Evolutionary conservation across 1,284 basidiomycete species (phyloP).

Genomic region (Leccinum solheimii): DNA sequence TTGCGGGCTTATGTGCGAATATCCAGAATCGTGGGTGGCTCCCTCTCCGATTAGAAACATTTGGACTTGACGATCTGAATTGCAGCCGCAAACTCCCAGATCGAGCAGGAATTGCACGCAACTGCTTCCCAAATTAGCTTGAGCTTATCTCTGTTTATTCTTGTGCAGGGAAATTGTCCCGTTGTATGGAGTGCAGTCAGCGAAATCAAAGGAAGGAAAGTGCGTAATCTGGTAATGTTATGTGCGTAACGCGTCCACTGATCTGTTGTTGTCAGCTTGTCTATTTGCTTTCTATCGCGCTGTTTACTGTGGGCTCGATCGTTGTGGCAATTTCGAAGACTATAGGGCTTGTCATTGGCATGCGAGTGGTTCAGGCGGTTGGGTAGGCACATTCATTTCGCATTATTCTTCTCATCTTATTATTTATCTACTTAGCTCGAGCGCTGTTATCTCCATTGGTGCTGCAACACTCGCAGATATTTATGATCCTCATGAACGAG

Average conservation of each 20-base stretch:
- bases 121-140: slow-evolving; percentile 70
- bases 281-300: slow-evolving; percentile 61
- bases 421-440: slow-evolving; percentile 48
- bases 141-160: slow-evolving; percentile 76
- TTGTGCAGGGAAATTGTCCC: slow-evolving; percentile 69
- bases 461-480: slow-evolving; percentile 84
- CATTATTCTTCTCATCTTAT: not conserved
- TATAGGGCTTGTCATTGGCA: slow-evolving; percentile 72
- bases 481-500: slow-evolving; percentile 77
- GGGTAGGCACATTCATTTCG: slow-evolving; percentile 43
- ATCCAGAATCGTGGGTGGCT: slow-evolving; percentile 65
- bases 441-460: slow-evolving; percentile 76
- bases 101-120: slow-evolving; percentile 66
- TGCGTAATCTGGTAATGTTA: slow-evolving; percentile 23
- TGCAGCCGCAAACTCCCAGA: slow-evolving; percentile 67
- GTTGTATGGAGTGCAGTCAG: slow-evolving; percentile 72
- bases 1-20: slow-evolving; percentile 68
- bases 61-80: slow-evolving; percentile 7
- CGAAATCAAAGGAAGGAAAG: slow-evolving; percentile 81
- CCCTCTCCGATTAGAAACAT: slow-evolving; percentile 1
- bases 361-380: slow-evolving; percentile 66
- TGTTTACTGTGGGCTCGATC: slow-evolving; percentile 65
- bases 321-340: slow-evolving; percentile 62
- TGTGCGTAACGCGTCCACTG: not conserved
- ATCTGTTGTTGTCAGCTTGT: slow-evolving; percentile 47